A percentile compares a stretch with the other conserved stretches of the same genome.
phyloP scores from a whole-genome alignment of 1,284 basidiomycete species.

The Apiotrichum domesticum region DNA sequence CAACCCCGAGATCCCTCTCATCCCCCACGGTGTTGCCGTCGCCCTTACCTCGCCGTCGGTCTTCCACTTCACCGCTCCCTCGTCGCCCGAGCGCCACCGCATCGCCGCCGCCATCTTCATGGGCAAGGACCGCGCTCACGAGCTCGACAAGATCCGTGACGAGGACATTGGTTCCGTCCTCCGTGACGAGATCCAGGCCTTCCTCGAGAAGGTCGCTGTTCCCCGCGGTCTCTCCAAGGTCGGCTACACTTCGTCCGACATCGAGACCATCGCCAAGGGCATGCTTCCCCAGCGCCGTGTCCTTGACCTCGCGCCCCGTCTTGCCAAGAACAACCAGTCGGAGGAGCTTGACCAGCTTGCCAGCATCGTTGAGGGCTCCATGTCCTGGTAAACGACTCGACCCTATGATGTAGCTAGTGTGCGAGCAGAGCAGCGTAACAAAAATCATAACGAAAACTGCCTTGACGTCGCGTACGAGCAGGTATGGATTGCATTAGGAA shows the following conservation, averaged over 20 bases:
- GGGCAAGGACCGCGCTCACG: conserved; percentile 59
- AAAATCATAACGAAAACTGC: conserved; percentile 2
- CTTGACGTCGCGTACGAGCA: not conserved
- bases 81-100: conserved; percentile 81
- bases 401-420: conserved; percentile 1
- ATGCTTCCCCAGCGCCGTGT: conserved; percentile 44
- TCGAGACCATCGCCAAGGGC: conserved; percentile 40
- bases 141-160: conserved; percentile 70
- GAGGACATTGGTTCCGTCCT: conserved; percentile 72
- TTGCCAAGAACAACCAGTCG: conserved; percentile 60
- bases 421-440: not conserved
- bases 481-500: conserved; percentile 4
- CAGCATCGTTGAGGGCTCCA: conserved; percentile 55
- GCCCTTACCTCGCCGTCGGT: conserved; percentile 83
- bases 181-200: conserved; percentile 82
- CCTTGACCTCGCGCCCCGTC: conserved; percentile 40
- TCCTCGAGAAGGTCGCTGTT: conserved; percentile 77
- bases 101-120: conserved; percentile 81
- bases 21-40: conserved; percentile 85
- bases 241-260: conserved; percentile 58
- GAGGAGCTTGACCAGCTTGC: conserved; percentile 73
- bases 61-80: conserved; percentile 89
- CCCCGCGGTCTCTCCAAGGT: conserved; percentile 82
- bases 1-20: conserved; percentile 72
- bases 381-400: conserved; percentile 34